These are phyloP conservation scores for Botryotinia calthae DNA, from an alignment of 2,329 filamentous ascomycete species.

Conservation along the genomic window DNA sequence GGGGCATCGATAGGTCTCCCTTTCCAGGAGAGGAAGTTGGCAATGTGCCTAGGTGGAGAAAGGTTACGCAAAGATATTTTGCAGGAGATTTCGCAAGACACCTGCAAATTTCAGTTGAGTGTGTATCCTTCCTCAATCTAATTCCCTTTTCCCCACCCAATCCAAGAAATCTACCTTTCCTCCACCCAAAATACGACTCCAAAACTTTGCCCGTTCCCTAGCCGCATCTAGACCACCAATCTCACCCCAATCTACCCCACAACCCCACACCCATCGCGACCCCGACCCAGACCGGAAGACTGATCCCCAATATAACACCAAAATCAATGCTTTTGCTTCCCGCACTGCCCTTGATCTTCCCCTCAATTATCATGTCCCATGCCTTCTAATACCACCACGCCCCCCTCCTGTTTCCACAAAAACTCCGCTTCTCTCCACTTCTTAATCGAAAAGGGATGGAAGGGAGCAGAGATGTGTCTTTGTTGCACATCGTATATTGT, in stretches of 20 bases:
- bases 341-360: not conserved
- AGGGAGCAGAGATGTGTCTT: not conserved
- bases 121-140: not conserved
- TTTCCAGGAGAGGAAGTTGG: slow-evolving; percentile 8
- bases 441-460: not conserved
- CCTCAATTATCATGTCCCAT: not conserved
- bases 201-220: not conserved
- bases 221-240: not conserved
- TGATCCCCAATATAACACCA: not conserved
- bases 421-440: slow-evolving; percentile 12
- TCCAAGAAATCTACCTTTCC: not conserved
- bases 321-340: not conserved
- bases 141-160: not conserved
- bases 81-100: not conserved
- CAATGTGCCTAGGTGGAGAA: not conserved
- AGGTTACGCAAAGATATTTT: not conserved
- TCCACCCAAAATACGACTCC: not conserved
- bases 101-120: not conserved
- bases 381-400: not conserved
- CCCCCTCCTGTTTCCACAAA: slow-evolving; percentile 1
- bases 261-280: slow-evolving; percentile 6
- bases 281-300: not conserved
- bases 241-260: slow-evolving; percentile 2
- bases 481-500: slow-evolving; percentile 13
- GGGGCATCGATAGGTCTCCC: not conserved